phyloP scores from a whole-genome alignment of 2,329 filamentous ascomycete species.

The Juglanconis sp. region DNA sequence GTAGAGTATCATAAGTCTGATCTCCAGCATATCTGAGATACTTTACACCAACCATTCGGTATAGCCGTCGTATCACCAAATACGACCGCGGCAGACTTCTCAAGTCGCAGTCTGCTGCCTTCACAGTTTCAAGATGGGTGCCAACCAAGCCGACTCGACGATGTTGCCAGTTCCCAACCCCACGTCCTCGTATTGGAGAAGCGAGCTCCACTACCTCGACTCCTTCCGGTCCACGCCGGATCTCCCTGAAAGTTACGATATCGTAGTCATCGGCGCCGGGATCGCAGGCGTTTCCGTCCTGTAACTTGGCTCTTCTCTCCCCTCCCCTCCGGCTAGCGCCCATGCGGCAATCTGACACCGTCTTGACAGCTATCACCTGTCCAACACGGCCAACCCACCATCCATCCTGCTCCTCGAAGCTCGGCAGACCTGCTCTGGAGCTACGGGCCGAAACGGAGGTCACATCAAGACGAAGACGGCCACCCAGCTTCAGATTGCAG shows the following conservation, averaged over 20 bases:
- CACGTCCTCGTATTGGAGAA: slow-evolving; percentile 16
- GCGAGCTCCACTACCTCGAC: slow-evolving; percentile 15
- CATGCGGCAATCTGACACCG: background rate
- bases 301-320: background rate
- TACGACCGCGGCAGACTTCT: too few relatives aligned
- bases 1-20: too few relatives aligned
- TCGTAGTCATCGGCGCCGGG: slow-evolving; percentile 13
- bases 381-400: slow-evolving; percentile 1
- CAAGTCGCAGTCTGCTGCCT: background rate
- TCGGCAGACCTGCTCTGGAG: slow-evolving; percentile 16
- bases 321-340: background rate
- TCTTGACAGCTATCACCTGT: slow-evolving; percentile 9
- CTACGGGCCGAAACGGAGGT: slow-evolving; percentile 16
- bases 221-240: slow-evolving; percentile 8
- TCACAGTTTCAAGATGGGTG: background rate
- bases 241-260: slow-evolving; percentile 2
- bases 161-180: slow-evolving; percentile 12
- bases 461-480: slow-evolving; percentile 9
- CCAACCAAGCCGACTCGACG: too few relatives aligned
- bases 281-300: slow-evolving; percentile 16
- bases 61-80: too few relatives aligned
- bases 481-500: background rate
- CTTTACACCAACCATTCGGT: too few relatives aligned
- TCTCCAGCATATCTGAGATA: too few relatives aligned
- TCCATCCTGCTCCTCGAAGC: slow-evolving; percentile 14